Conservation (phyloP, 2,329 filamentous ascomycete genomes). For the Massarina eburnea region DNA sequence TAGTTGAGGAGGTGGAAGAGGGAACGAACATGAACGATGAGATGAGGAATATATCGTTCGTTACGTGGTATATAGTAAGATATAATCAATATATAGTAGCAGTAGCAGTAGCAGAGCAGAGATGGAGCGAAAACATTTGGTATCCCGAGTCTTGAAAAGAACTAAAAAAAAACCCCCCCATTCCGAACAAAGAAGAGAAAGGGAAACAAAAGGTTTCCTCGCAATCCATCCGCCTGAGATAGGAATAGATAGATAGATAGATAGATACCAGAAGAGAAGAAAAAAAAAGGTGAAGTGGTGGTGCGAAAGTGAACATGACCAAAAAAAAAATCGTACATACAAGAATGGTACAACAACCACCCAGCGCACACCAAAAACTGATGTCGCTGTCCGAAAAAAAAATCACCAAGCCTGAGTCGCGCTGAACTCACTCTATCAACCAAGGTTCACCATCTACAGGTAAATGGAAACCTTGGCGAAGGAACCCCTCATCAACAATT, state of each 20-base stretch:
- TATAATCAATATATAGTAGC: too few species aligned
- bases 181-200: neutral
- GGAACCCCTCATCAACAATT: too few species aligned
- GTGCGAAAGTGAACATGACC: neutral
- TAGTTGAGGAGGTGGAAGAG: slow-evolving; percentile 9
- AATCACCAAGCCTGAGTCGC: neutral
- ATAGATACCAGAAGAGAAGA: slow-evolving; percentile 4
- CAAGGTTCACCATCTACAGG: too few species aligned
- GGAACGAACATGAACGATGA: neutral
- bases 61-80: too few species aligned
- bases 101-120: too few species aligned
- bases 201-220: too few species aligned
- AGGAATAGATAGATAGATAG: neutral
- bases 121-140: too few species aligned
- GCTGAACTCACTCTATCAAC: too few species aligned
- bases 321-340: slow-evolving; percentile 29
- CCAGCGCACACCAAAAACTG: neutral
- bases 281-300: slow-evolving; percentile 8
- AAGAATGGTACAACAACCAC: slow-evolving; percentile 36
- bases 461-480: too few species aligned
- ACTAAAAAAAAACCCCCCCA: too few species aligned
- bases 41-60: too few species aligned
- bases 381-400: neutral
- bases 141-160: too few species aligned
- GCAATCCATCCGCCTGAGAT: neutral